A percentile compares a stretch with the other conserved stretches of the same genome.
Evolutionary conservation across 139 green algal genomes (phyloP).

Genomic region (Haematococcus sp.): DNA sequence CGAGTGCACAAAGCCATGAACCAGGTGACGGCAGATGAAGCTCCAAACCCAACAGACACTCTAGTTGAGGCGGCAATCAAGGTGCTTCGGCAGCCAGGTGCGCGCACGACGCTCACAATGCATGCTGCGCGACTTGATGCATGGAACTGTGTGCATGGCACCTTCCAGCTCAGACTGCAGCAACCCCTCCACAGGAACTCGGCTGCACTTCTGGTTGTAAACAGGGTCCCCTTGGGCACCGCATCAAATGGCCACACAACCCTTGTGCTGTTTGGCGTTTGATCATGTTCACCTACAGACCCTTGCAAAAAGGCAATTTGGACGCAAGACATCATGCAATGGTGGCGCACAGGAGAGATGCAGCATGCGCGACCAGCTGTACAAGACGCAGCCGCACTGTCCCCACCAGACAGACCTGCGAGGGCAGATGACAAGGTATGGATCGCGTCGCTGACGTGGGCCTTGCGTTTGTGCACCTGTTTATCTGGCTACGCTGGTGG

Average conservation of each 20-base stretch:
- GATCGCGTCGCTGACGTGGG: too few species aligned
- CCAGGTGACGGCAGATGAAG: too few species aligned
- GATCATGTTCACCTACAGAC: too few species aligned
- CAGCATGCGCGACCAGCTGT: not conserved
- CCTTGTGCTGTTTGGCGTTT: too few species aligned
- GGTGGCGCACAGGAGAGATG: constrained; percentile 24
- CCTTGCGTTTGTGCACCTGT: constrained; percentile 8
- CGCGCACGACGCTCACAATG: too few species aligned
- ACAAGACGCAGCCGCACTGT: not conserved
- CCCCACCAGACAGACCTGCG: constrained; percentile 16
- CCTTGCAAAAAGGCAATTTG: constrained; percentile 21
- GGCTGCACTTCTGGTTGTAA: too few species aligned
- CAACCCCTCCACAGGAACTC: too few species aligned
- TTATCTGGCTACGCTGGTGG: not conserved
- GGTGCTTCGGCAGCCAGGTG: not conserved
- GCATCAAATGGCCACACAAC: too few species aligned
- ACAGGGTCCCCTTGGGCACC: too few species aligned
- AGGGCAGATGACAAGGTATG: constrained; percentile 29
- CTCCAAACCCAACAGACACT: not conserved
- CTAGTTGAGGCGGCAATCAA: constrained; percentile 5
- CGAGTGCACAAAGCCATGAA: too few species aligned
- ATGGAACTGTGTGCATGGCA: not conserved
- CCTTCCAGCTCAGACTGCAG: not conserved
- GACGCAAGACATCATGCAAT: constrained; percentile 11
- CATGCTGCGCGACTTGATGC: not conserved